Evolutionary conservation across 805 yeast genomes (phyloP).

Genomic region (Ogataea ganodermae): DNA sequence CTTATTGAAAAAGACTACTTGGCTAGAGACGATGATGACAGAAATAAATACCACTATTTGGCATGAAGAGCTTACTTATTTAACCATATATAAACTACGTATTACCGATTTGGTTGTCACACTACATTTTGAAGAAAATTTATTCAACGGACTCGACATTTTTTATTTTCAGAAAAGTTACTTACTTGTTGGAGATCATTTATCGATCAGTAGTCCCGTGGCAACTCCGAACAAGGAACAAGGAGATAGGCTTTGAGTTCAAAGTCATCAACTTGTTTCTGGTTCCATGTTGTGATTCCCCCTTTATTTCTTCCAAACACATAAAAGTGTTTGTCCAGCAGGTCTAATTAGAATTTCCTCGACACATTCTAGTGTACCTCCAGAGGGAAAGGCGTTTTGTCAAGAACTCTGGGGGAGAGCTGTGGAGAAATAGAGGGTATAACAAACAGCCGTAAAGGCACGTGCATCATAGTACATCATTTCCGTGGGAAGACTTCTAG

Average conservation of each 20-base stretch:
- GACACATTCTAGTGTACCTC: slow-evolving; percentile 19
- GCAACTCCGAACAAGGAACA: not conserved
- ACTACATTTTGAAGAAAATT: not conserved
- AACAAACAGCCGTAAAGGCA: slow-evolving; percentile 8
- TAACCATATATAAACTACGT: not conserved
- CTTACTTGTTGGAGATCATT: too few relatives aligned
- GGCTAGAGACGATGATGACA: slow-evolving; percentile 64
- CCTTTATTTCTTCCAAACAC: not conserved
- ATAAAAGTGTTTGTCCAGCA: not conserved
- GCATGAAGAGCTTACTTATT: slow-evolving; percentile 41
- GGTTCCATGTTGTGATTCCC: not conserved
- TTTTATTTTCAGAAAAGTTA: too few relatives aligned
- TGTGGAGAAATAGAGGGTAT: slow-evolving; percentile 20
- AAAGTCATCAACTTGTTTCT: not conserved
- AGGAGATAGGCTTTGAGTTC: not conserved
- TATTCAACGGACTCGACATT: not conserved
- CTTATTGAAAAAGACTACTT: slow-evolving; percentile 81
- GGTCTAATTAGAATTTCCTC: slow-evolving; percentile 7
- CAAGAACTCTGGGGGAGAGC: slow-evolving; percentile 19
- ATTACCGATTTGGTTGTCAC: not conserved
- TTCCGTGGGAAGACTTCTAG: slow-evolving; percentile 15
- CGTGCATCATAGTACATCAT: slow-evolving; percentile 40
- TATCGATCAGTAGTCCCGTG: too few relatives aligned
- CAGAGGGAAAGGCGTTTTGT: slow-evolving; percentile 24
- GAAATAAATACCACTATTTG: slow-evolving; percentile 63